Evolutionary conservation across 2,329 filamentous ascomycete genomes (phyloP).

Genomic region (Salinomyces thailandicus): DNA sequence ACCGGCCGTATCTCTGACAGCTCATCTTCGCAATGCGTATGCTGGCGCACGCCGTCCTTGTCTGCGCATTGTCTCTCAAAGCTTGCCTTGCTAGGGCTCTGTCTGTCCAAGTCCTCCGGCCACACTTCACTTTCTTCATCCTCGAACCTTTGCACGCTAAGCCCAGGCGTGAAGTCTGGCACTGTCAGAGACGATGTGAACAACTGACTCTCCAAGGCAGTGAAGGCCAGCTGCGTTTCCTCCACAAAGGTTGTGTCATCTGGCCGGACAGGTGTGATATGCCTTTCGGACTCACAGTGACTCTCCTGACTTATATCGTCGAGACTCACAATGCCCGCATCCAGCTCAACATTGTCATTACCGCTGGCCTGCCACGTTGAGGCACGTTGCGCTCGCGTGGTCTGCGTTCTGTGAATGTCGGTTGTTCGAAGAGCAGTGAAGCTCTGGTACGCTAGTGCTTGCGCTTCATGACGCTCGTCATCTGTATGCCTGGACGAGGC

Average conservation of each 20-base stretch:
- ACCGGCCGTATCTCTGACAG: no score
- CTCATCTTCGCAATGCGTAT: no score
- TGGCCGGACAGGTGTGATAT: neutral
- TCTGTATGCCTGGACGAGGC: conserved; percentile 31
- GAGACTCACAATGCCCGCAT: neutral
- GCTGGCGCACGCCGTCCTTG: no score
- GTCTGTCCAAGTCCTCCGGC: conserved; percentile 6
- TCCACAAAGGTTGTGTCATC: conserved; percentile 24
- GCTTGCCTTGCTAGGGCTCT: conserved; percentile 3
- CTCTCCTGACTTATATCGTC: neutral
- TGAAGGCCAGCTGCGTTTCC: conserved; percentile 34
- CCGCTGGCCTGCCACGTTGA: neutral
- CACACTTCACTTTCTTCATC: conserved; percentile 3
- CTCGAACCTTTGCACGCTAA: neutral
- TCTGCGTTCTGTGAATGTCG: neutral
- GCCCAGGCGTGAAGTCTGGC: conserved; percentile 3
- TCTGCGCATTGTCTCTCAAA: no score
- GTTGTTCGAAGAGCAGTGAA: conserved; percentile 16
- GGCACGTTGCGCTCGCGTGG: no score
- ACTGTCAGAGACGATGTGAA: conserved; percentile 17
- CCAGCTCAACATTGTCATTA: neutral
- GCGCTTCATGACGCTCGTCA: conserved; percentile 32
- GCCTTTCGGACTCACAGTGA: no score
- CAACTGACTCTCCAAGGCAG: conserved; percentile 34
- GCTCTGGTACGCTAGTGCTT: conserved; percentile 32